Conservation (phyloP, 768 basidiomycete species). For the Clathrus columnatus region DNA sequence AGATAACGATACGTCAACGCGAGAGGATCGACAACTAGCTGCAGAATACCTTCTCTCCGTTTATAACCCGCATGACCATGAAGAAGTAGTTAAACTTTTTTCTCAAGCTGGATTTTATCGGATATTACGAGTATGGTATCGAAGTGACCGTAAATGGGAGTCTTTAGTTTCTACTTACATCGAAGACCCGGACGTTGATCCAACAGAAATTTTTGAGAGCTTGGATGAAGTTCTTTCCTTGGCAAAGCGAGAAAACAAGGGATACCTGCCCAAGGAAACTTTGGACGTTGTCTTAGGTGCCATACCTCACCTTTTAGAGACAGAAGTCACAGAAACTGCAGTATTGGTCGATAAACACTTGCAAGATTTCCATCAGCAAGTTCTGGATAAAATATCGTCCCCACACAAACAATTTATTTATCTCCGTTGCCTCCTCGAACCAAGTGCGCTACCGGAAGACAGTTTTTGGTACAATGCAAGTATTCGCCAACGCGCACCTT, state of each 20-base stretch:
- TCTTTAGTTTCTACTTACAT: slow-evolving; percentile 66
- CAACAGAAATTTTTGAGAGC: slow-evolving; percentile 54
- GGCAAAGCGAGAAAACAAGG: slow-evolving; percentile 39
- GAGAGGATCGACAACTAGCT: slow-evolving; percentile 92
- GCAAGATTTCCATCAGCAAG: slow-evolving; percentile 58
- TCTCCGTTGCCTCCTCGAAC: slow-evolving; percentile 63
- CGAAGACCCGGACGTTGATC: slow-evolving; percentile 55
- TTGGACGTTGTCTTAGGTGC: slow-evolving; percentile 43
- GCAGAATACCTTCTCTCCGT: slow-evolving; percentile 88
- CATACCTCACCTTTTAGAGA: slow-evolving; percentile 55
- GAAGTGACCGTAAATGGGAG: slow-evolving; percentile 68
- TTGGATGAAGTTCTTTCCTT: slow-evolving; percentile 52
- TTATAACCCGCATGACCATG: slow-evolving; percentile 77
- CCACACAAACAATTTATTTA: slow-evolving; percentile 64
- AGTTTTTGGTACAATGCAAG: slow-evolving; percentile 9
- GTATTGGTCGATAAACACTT: slow-evolving; percentile 58
- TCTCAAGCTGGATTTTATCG: slow-evolving; percentile 82
- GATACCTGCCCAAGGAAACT: slow-evolving; percentile 48
- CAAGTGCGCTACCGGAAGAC: slow-evolving; percentile 33
- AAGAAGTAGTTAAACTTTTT: slow-evolving; percentile 60
- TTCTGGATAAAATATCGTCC: slow-evolving; percentile 37
- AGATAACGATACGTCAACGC: slow-evolving; percentile 66
- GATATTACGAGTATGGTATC: slow-evolving; percentile 76
- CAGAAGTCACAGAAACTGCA: slow-evolving; percentile 60
- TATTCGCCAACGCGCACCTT: slow-evolving; percentile 23